These are phyloP conservation scores for Skeletonema menzelii DNA, from an alignment of 108 stramenopile genomes.

Conservation along the genomic window DNA sequence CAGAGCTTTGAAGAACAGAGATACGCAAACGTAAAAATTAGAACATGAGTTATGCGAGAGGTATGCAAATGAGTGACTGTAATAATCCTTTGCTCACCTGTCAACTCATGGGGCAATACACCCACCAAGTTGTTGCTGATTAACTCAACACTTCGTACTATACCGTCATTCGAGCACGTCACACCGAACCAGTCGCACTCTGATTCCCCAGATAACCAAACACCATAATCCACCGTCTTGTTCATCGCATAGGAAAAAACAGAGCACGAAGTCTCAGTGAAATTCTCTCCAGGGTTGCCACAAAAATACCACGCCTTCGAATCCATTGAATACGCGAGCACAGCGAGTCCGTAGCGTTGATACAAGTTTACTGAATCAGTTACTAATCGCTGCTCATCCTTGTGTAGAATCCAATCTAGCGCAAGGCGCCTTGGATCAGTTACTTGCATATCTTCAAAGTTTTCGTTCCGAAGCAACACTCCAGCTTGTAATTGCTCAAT, in stretches of 20 bases:
- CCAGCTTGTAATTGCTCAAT: conserved; percentile 37
- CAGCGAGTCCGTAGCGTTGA: conserved; percentile 24
- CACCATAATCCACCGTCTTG: background rate
- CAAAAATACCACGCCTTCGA: conserved; percentile 7
- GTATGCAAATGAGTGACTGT: background rate
- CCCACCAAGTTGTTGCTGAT: conserved; percentile 12
- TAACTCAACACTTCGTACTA: conserved; percentile 35
- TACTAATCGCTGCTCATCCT: conserved; percentile 16
- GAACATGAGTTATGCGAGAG: background rate
- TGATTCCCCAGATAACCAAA: conserved; percentile 45
- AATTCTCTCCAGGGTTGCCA: background rate
- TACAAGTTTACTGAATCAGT: conserved; percentile 1
- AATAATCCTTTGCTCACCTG: background rate
- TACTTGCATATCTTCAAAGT: conserved; percentile 6
- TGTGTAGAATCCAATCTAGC: conserved; percentile 30
- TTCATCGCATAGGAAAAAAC: background rate
- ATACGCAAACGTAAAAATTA: background rate
- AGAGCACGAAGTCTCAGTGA: conserved; percentile 1
- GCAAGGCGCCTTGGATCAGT: conserved; percentile 17
- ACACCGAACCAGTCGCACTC: conserved; percentile 69
- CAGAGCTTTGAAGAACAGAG: conserved; percentile 1
- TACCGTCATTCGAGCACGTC: conserved; percentile 45
- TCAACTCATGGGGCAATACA: conserved; percentile 10
- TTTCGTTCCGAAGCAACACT: conserved; percentile 19
- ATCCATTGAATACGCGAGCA: conserved; percentile 25